Evolutionary conservation across 306 rosid genomes (phyloP).

Genomic region (Cucurbita argyrosperma): DNA sequence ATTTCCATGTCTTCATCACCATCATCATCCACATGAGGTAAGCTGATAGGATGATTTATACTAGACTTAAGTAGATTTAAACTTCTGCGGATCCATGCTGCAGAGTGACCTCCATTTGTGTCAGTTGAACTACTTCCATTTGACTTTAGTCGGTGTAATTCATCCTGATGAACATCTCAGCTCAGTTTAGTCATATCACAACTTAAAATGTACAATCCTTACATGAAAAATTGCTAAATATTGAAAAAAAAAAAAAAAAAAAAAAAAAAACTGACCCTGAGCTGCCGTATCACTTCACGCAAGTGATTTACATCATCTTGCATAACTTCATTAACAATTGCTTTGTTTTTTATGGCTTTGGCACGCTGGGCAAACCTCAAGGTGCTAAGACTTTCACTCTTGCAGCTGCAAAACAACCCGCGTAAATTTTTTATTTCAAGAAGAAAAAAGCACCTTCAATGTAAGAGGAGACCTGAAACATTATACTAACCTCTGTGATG

Average conservation of each 20-base stretch:
- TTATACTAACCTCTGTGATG: constrained; percentile 65
- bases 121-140: constrained; percentile 46
- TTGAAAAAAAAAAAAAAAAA: constrained; percentile 3
- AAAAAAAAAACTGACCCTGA: constrained; percentile 42
- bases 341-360: constrained; percentile 94
- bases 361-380: constrained; percentile 97
- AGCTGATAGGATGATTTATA: constrained; percentile 37
- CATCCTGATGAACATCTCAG: constrained; percentile 50
- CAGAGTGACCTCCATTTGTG: constrained; percentile 59
- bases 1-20: constrained; percentile 98
- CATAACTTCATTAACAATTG: constrained; percentile 88
- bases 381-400: constrained; percentile 92
- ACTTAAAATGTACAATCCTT: constrained; percentile 5
- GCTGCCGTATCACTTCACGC: constrained; percentile 83
- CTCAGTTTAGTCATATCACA: constrained; percentile 11
- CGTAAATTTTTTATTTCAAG: constrained; percentile 14
- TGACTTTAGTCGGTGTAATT: constrained; percentile 63
- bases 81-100: constrained; percentile 91
- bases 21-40: constrained; percentile 54
- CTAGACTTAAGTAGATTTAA: constrained; percentile 53
- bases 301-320: constrained; percentile 76
- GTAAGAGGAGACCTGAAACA: constrained; percentile 7
- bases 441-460: not conserved
- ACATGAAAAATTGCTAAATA: constrained; percentile 9
- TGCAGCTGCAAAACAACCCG: constrained; percentile 49